These are phyloP conservation scores for Aspergillus aculeatus DNA, from an alignment of 2,329 filamentous ascomycete genomes.

Conservation along the genomic window DNA sequence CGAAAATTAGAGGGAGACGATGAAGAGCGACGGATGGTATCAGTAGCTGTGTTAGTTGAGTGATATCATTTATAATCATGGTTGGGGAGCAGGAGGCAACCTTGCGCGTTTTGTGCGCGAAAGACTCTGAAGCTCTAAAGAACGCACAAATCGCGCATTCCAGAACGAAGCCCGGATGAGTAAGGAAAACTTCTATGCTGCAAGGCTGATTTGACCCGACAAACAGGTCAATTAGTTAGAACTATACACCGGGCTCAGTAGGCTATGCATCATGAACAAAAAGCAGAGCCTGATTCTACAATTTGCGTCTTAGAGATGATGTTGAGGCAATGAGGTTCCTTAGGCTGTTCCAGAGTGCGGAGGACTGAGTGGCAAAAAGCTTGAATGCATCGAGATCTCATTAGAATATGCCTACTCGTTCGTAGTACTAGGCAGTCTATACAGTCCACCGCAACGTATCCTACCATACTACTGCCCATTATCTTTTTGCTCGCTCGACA, in stretches of 20 bases:
- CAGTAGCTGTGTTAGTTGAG: not conserved
- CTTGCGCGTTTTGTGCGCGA: constrained; percentile 36
- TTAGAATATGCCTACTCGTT: not conserved
- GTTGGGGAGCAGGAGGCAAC: constrained; percentile 12
- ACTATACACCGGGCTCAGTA: too few species aligned
- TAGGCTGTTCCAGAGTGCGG: not conserved
- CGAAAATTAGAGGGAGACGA: not conserved
- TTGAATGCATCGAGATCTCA: not conserved
- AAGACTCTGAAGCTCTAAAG: constrained; percentile 18
- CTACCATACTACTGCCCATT: too few species aligned
- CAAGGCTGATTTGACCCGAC: too few species aligned
- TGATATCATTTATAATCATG: constrained; percentile 5
- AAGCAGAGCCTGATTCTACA: too few species aligned
- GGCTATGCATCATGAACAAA: too few species aligned
- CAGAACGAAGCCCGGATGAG: not conserved
- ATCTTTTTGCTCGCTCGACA: too few species aligned
- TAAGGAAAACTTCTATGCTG: not conserved
- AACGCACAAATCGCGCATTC: constrained; percentile 40
- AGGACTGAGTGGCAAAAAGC: not conserved
- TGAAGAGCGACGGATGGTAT: not conserved
- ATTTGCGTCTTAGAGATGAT: too few species aligned
- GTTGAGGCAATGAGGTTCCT: too few species aligned
- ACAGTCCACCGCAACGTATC: too few species aligned
- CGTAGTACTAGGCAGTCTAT: too few species aligned
- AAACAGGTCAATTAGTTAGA: too few species aligned